phyloP scores from a whole-genome alignment of 78 protist species.

The Chrysochromulina tobinii region DNA sequence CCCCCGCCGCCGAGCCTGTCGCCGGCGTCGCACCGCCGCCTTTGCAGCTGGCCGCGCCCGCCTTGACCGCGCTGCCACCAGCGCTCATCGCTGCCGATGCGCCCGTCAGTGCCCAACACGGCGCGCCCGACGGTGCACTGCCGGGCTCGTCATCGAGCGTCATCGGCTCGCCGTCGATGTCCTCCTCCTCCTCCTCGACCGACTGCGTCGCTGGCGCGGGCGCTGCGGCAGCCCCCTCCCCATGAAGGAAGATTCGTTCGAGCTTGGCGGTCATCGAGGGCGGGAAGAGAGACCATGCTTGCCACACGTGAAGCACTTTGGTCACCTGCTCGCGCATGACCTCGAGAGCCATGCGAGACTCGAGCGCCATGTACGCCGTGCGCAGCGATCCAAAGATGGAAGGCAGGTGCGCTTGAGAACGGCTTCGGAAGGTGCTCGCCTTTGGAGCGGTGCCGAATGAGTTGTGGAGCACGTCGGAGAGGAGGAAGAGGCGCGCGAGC shows the following conservation, averaged over 20 bases:
- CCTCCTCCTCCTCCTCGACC: not conserved
- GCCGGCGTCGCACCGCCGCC: too few species aligned
- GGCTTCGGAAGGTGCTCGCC: conserved; percentile 1
- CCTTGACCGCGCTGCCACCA: too few species aligned
- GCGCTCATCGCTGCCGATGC: too few species aligned
- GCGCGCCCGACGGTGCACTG: too few species aligned
- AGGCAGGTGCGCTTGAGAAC: not conserved
- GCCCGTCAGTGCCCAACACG: too few species aligned
- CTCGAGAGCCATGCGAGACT: conserved; percentile 7
- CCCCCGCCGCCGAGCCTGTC: too few species aligned
- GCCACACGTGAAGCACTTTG: conserved; percentile 20
- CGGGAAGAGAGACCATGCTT: conserved; percentile 35
- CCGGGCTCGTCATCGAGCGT: too few species aligned
- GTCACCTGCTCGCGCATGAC: conserved; percentile 4
- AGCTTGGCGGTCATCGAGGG: not conserved
- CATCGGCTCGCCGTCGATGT: conserved; percentile 33
- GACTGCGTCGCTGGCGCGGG: not conserved
- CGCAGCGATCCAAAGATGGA: not conserved
- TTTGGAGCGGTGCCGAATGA: not conserved
- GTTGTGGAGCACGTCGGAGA: conserved; percentile 39
- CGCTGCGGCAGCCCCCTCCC: not conserved
- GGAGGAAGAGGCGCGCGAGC: conserved; percentile 43
- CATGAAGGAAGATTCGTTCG: not conserved
- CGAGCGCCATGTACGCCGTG: not conserved
- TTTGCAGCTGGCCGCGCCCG: too few species aligned